A percentile compares a stretch with the other conserved stretches of the same genome.
Evolutionary conservation across 176 grass and related monocot genomes (phyloP).

Genomic region (Thalia dealbata): DNA sequence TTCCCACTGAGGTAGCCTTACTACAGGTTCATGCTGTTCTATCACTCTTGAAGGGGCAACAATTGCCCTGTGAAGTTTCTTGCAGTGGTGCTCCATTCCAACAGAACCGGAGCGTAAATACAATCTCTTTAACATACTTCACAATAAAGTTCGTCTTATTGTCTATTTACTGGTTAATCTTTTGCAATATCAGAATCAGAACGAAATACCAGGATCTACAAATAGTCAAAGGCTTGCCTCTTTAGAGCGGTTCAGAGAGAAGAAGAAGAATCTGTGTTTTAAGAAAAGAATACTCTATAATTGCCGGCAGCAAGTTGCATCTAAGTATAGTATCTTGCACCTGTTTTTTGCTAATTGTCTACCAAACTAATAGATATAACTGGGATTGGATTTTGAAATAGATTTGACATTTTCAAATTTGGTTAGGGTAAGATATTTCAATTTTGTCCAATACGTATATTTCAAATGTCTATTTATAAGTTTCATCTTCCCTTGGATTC

Average conservation of each 20-base stretch:
- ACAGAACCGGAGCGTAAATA: background rate
- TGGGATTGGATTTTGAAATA: too few relatives aligned
- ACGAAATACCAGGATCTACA: constrained; percentile 4
- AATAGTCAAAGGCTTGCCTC: constrained; percentile 29
- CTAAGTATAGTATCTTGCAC: constrained; percentile 7
- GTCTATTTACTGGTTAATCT: background rate
- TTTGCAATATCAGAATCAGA: constrained; percentile 9
- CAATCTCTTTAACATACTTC: background rate
- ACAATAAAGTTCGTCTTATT: background rate
- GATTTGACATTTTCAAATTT: too few relatives aligned
- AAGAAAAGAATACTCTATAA: constrained; percentile 30
- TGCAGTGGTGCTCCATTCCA: constrained; percentile 15
- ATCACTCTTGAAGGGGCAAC: constrained; percentile 21
- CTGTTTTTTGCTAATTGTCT: too few relatives aligned
- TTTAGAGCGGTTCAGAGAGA: constrained; percentile 25
- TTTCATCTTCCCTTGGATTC: too few relatives aligned
- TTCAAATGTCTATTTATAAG: too few relatives aligned
- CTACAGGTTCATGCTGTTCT: constrained; percentile 39
- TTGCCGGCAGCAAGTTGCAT: constrained; percentile 29
- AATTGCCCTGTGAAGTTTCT: constrained; percentile 12
- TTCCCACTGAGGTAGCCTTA: background rate
- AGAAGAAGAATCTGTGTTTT: constrained; percentile 24
- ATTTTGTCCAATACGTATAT: too few relatives aligned
- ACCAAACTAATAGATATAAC: too few relatives aligned
- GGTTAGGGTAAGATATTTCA: too few relatives aligned